These are phyloP conservation scores for Linum usitatissimum DNA, from an alignment of 345 rosid species.

Conservation along the genomic window DNA sequence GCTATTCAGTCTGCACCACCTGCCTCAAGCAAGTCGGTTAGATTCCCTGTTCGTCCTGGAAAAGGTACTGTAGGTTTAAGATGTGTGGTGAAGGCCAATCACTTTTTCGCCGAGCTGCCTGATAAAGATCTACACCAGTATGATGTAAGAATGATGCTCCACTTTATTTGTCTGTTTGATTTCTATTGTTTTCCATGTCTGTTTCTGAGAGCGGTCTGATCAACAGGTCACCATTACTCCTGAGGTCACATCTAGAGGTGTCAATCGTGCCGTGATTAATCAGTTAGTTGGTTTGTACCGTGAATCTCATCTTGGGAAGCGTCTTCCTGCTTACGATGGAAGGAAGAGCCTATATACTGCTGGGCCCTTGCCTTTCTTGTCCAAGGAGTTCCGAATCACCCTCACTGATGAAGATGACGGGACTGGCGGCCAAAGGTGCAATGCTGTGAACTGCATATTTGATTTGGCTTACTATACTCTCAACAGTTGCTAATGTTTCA, in stretches of 20 bases:
- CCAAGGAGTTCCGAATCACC: conserved; percentile 62
- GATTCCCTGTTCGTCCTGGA: conserved; percentile 83
- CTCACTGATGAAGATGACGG: conserved; percentile 83
- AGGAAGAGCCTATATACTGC: conserved; percentile 88
- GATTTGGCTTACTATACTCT: background rate
- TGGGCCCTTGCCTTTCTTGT: conserved; percentile 72
- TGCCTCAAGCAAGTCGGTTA: conserved; percentile 56
- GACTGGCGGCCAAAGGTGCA: conserved; percentile 57
- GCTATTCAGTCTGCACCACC: conserved; percentile 48
- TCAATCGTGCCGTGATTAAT: conserved; percentile 80
- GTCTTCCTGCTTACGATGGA: conserved; percentile 97
- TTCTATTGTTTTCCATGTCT: background rate
- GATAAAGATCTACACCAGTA: conserved; percentile 95
- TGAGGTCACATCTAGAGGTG: conserved; percentile 64
- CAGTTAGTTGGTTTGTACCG: conserved; percentile 44
- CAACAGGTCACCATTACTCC: conserved; percentile 73
- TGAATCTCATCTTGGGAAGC: conserved; percentile 74
- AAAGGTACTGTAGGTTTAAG: conserved; percentile 46
- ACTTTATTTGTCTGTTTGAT: background rate
- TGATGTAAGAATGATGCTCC: conserved; percentile 41
- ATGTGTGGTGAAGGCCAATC: conserved; percentile 93
- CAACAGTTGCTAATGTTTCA: background rate
- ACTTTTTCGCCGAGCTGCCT: conserved; percentile 79
- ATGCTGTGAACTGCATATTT: background rate
- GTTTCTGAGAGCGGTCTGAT: background rate